Percentiles rank a stretch among this genome's conserved stretches.
Conservation (phyloP, 768 basidiomycete species). For the Pleurotus sapidus region DNA sequence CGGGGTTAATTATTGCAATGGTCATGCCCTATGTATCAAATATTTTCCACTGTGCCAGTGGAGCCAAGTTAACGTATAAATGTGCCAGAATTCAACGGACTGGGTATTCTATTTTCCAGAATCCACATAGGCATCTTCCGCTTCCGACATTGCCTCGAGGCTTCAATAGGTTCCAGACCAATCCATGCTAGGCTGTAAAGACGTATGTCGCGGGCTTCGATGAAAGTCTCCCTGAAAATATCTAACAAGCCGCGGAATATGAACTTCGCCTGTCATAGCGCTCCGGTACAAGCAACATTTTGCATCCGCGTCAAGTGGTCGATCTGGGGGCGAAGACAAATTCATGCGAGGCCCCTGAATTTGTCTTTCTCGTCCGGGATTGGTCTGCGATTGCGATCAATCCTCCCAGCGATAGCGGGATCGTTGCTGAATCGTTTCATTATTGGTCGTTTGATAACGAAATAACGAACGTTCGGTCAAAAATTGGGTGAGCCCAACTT, state of each 20-base stretch:
- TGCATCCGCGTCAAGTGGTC: not conserved
- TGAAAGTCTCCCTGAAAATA: not conserved
- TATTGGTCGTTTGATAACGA: too few species aligned
- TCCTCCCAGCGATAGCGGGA: too few species aligned
- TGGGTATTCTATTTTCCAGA: not conserved
- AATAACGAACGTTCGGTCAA: too few species aligned
- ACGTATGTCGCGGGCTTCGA: not conserved
- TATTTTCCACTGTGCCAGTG: not conserved
- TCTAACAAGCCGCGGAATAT: not conserved
- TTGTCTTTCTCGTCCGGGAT: not conserved
- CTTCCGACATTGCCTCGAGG: slow-evolving; percentile 3
- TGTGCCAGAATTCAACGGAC: not conserved
- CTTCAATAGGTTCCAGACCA: not conserved
- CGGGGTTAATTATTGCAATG: too few species aligned
- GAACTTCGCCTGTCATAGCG: not conserved
- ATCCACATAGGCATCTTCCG: not conserved
- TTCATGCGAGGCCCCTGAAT: not conserved
- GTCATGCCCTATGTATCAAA: too few species aligned
- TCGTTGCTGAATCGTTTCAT: too few species aligned
- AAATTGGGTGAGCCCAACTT: not conserved
- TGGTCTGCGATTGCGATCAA: too few species aligned
- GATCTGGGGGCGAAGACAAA: not conserved
- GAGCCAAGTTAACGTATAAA: not conserved
- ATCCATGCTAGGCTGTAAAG: not conserved
- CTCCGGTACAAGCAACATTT: not conserved